phyloP scores from a whole-genome alignment of 371 early-diverging fungal species.

The Spraguea lophii region DNA sequence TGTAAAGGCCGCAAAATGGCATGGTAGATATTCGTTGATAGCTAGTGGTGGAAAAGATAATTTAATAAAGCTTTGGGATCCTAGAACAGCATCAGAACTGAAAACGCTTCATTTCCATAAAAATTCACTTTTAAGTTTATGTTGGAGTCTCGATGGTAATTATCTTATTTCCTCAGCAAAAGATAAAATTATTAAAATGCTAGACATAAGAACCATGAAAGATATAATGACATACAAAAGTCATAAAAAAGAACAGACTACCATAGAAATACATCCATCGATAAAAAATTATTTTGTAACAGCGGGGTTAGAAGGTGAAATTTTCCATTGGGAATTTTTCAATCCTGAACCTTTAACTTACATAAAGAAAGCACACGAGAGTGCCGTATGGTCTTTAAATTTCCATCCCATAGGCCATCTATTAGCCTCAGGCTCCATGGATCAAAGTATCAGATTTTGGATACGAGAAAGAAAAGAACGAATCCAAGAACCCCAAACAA shows the following conservation, averaged over 20 bases:
- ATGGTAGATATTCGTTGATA: constrained; percentile 71
- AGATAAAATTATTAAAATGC: constrained; percentile 77
- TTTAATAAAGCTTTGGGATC: constrained; percentile 92
- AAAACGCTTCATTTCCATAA: constrained; percentile 83
- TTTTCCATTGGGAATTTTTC: constrained; percentile 68
- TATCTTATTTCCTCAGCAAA: constrained; percentile 79
- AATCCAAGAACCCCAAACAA: too few relatives aligned
- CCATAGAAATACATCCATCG: constrained; percentile 62
- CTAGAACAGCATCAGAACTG: constrained; percentile 63
- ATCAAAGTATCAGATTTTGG: constrained; percentile 93
- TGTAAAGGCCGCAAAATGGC: constrained; percentile 93
- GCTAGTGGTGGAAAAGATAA: constrained; percentile 96
- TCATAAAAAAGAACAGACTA: constrained; percentile 72
- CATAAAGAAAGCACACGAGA: constrained; percentile 71
- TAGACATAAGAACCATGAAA: constrained; percentile 79
- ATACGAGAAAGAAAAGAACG: constrained; percentile 72
- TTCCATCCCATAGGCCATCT: constrained; percentile 97
- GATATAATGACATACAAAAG: constrained; percentile 71
- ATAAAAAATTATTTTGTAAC: constrained; percentile 71
- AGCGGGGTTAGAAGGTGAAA: constrained; percentile 74
- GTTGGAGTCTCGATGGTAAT: constrained; percentile 87
- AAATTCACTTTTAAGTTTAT: constrained; percentile 66
- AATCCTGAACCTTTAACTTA: constrained; percentile 51
- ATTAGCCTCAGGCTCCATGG: constrained; percentile 80
- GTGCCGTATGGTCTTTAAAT: constrained; percentile 83